Evolutionary conservation across 2,329 filamentous ascomycete genomes (phyloP).

Genomic region (Stemphylium lycopersici): DNA sequence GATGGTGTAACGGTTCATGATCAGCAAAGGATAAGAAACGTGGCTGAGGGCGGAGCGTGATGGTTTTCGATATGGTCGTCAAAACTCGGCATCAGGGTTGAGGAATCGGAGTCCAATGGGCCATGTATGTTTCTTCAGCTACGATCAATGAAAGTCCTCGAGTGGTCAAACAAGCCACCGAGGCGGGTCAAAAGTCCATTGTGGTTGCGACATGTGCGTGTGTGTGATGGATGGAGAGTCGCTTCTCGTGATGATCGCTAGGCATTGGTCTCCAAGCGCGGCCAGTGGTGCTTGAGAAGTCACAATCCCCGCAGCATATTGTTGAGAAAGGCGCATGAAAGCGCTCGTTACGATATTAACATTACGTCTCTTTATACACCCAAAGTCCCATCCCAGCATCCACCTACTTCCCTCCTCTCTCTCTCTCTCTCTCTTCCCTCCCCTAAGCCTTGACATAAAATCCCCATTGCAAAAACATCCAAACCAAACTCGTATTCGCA

Average conservation of each 20-base stretch:
- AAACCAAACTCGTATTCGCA: slow-evolving; percentile 60
- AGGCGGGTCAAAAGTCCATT: slow-evolving; percentile 47
- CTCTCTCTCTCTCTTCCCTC: not conserved
- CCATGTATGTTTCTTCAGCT: slow-evolving; percentile 50
- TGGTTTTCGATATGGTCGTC: slow-evolving; percentile 42
- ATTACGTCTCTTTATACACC: not conserved
- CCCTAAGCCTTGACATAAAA: slow-evolving; percentile 63
- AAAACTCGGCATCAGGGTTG: slow-evolving; percentile 49
- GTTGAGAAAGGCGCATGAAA: not conserved
- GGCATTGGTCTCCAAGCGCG: not conserved
- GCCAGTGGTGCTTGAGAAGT: not conserved
- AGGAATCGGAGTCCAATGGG: slow-evolving; percentile 49
- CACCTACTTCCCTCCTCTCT: not conserved
- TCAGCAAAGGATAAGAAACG: slow-evolving; percentile 31
- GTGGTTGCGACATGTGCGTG: slow-evolving; percentile 6
- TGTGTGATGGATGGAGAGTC: slow-evolving; percentile 5
- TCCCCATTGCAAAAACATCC: slow-evolving; percentile 71
- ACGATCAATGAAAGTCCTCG: slow-evolving; percentile 51
- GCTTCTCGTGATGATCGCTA: not conserved
- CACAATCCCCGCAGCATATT: not conserved
- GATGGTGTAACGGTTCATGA: slow-evolving; percentile 40
- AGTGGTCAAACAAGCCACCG: slow-evolving; percentile 42
- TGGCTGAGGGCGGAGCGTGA: slow-evolving; percentile 36
- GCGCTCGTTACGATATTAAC: not conserved
- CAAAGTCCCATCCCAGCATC: too few species aligned